phyloP scores from a whole-genome alignment of 768 basidiomycete genomes.

The Chiua virens region DNA sequence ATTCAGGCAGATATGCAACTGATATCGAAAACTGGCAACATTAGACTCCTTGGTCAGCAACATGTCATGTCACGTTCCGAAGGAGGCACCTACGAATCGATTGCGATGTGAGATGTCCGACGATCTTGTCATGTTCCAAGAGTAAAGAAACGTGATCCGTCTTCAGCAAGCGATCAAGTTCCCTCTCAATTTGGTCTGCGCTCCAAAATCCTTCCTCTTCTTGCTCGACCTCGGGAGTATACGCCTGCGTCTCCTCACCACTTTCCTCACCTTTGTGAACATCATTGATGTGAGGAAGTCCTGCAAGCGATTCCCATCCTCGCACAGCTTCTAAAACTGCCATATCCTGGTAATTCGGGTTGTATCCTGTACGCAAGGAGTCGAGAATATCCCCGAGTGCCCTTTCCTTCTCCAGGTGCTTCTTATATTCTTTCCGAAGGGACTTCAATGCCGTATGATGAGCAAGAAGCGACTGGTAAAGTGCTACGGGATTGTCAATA shows the following conservation, averaged over 20 bases:
- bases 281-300: slow-evolving; percentile 71
- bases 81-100: slow-evolving; percentile 54
- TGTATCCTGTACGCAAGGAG: slow-evolving; percentile 80
- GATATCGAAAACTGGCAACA: slow-evolving; percentile 69
- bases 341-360: slow-evolving; percentile 99
- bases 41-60: neutral
- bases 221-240: slow-evolving; percentile 29
- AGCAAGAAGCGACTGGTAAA: slow-evolving; percentile 71
- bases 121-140: slow-evolving; percentile 72
- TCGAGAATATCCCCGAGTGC: slow-evolving; percentile 82
- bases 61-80: no score
- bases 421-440: slow-evolving; percentile 68
- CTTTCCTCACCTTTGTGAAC: slow-evolving; percentile 49
- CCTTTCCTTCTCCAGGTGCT: slow-evolving; percentile 72
- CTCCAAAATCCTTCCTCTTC: slow-evolving; percentile 63
- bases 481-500: slow-evolving; percentile 47
- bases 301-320: slow-evolving; percentile 81
- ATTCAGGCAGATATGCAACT: slow-evolving; percentile 85
- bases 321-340: slow-evolving; percentile 95
- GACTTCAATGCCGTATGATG: slow-evolving; percentile 78
- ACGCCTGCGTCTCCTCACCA: slow-evolving; percentile 30
- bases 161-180: slow-evolving; percentile 56
- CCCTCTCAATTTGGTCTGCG: slow-evolving; percentile 53
- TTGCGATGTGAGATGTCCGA: slow-evolving; percentile 46
- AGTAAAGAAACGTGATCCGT: slow-evolving; percentile 75